These are phyloP conservation scores for Nepenthes gracilis DNA, from an alignment of 148 eudicot genomes.

Conservation along the genomic window DNA sequence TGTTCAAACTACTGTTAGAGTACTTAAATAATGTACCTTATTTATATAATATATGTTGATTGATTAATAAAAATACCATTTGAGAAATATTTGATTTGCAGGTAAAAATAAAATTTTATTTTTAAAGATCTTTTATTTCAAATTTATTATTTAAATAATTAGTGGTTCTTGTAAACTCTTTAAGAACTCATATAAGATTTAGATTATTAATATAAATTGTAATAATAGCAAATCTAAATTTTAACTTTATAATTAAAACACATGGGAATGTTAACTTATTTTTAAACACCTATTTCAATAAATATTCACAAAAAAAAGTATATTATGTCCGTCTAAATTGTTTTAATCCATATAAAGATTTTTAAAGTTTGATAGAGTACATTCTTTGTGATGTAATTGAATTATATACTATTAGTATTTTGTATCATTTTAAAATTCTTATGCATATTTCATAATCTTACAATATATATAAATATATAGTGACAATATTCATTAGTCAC, in stretches of 20 bases:
- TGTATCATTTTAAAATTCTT: background rate
- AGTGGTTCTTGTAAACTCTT: background rate
- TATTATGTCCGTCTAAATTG: background rate
- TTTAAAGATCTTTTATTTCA: background rate
- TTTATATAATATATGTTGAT: background rate
- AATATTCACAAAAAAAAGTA: background rate
- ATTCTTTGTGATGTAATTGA: background rate
- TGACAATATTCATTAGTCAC: too few species aligned
- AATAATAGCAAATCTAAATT: background rate
- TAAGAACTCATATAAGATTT: too few species aligned
- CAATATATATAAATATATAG: too few species aligned
- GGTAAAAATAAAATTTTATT: background rate
- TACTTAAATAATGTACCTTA: background rate
- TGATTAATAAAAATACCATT: conserved; percentile 2
- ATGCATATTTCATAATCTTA: too few species aligned
- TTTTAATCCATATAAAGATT: background rate
- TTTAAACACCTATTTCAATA: background rate
- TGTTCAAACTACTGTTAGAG: background rate
- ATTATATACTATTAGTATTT: background rate
- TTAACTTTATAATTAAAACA: background rate
- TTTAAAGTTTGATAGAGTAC: too few species aligned
- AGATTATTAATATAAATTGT: background rate
- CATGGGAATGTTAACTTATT: background rate
- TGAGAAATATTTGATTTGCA: background rate
- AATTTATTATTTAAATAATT: background rate